These are phyloP conservation scores for Bidens hawaiensis DNA, from an alignment of 140 eudicot species.

Conservation along the genomic window DNA sequence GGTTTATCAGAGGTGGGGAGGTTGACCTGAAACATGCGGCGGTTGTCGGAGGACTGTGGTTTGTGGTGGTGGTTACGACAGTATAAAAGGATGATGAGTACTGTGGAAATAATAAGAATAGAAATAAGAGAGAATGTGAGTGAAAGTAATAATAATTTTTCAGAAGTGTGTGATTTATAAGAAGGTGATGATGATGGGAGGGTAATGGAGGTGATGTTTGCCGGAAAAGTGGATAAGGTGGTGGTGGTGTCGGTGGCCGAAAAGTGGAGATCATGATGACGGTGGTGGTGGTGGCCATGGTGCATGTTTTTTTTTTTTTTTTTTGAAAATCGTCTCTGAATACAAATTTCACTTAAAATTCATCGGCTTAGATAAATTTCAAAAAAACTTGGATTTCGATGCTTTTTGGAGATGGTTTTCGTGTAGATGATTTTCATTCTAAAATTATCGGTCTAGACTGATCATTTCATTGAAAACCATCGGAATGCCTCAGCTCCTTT, in stretches of 20 bases:
- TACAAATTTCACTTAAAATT: no score
- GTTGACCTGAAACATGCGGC: slow-evolving; percentile 49
- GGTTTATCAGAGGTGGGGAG: slow-evolving; percentile 48
- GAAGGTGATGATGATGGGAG: slow-evolving; percentile 43
- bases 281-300: slow-evolving; percentile 30
- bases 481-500: no score
- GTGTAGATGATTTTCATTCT: no score
- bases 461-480: no score
- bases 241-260: slow-evolving; percentile 41
- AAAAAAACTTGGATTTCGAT: no score
- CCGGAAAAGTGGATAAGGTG: slow-evolving; percentile 65
- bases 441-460: no score
- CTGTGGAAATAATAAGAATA: slow-evolving; percentile 22
- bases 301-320: no score
- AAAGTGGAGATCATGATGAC: slow-evolving; percentile 21
- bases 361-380: no score
- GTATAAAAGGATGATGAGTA: slow-evolving; percentile 31
- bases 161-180: slow-evolving; percentile 40
- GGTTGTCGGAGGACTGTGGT: slow-evolving; percentile 33
- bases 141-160: slow-evolving; percentile 42
- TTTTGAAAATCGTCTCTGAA: no score
- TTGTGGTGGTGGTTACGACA: slow-evolving; percentile 24
- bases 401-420: no score
- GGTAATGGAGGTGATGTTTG: slow-evolving; percentile 62
- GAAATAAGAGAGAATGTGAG: slow-evolving; percentile 37